These are phyloP conservation scores for Melocanna baccifera DNA, from an alignment of 176 grass and related monocot genomes.

Conservation along the genomic window DNA sequence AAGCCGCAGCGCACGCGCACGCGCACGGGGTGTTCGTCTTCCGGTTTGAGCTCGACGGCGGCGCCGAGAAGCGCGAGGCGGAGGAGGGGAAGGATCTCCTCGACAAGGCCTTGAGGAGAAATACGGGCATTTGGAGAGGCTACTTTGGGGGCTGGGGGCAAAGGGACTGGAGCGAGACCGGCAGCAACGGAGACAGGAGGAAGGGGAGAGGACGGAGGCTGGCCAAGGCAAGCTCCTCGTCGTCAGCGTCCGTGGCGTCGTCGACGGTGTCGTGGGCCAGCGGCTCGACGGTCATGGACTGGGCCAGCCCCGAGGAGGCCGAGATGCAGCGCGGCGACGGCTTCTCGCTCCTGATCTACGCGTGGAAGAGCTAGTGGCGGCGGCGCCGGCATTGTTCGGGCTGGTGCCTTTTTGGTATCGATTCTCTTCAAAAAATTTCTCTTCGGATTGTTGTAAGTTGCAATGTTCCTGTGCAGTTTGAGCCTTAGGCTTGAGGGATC, in stretches of 20 bases:
- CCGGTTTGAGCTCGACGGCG: conserved; percentile 55
- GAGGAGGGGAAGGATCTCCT: conserved; percentile 35
- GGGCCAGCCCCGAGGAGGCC: conserved; percentile 73
- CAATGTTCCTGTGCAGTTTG: conserved; percentile 24
- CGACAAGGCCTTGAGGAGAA: conserved; percentile 27
- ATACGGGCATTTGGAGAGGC: conserved; percentile 20
- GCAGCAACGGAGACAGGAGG: conserved; percentile 41
- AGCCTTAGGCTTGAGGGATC: background rate
- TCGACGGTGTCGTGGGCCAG: conserved; percentile 63
- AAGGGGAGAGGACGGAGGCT: conserved; percentile 33
- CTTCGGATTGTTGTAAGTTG: conserved; percentile 14
- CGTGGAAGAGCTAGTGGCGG: conserved; percentile 58
- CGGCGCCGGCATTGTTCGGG: background rate
- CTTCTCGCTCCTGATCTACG: conserved; percentile 78
- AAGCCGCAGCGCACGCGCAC: conserved; percentile 27
- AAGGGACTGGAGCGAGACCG: conserved; percentile 70
- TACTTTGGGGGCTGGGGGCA: conserved; percentile 44
- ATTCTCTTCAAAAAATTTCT: background rate
- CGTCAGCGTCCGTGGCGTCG: conserved; percentile 56
- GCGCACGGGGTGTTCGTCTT: conserved; percentile 76
- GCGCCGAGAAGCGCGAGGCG: background rate
- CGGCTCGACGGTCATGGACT: conserved; percentile 78
- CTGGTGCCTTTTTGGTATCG: background rate
- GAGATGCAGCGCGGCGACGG: conserved; percentile 64
- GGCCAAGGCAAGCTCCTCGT: conserved; percentile 60